These are phyloP conservation scores for Vaccinium macrocarpon DNA, from an alignment of 148 eudicot genomes.

Conservation along the genomic window DNA sequence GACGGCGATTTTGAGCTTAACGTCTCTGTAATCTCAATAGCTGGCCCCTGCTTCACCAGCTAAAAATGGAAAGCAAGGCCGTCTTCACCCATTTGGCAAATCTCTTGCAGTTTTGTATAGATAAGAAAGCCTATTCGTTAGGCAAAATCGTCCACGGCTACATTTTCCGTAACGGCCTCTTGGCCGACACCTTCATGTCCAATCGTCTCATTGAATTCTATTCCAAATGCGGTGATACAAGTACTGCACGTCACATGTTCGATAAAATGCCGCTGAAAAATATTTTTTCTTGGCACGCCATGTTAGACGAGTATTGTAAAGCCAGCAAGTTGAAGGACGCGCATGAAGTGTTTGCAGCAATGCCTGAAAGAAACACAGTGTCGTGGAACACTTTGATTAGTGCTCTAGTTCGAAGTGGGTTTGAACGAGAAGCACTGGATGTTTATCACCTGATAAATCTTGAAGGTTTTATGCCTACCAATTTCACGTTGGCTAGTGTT, in stretches of 20 bases:
- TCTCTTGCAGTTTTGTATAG: conserved; percentile 56
- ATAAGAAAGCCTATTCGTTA: conserved; percentile 38
- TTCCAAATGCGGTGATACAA: conserved; percentile 44
- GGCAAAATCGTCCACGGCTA: conserved; percentile 67
- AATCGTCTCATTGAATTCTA: conserved; percentile 70
- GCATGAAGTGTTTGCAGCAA: conserved; percentile 44
- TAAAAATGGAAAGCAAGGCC: conserved; percentile 25
- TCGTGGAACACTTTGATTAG: conserved; percentile 79
- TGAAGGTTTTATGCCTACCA: conserved; percentile 62
- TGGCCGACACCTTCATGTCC: conserved; percentile 43
- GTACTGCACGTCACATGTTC: conserved; percentile 50
- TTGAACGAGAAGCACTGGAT: conserved; percentile 44
- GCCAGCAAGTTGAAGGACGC: conserved; percentile 36
- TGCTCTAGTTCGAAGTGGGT: conserved; percentile 39
- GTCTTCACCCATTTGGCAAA: conserved; percentile 31
- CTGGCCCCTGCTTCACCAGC: neutral
- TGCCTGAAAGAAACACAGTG: conserved; percentile 62
- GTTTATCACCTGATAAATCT: conserved; percentile 41
- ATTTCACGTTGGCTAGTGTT: conserved; percentile 71
- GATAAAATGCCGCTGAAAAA: conserved; percentile 51
- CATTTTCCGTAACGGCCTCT: conserved; percentile 42
- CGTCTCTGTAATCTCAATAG: neutral
- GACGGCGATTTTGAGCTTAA: neutral
- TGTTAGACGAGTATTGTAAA: conserved; percentile 51
- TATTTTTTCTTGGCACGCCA: conserved; percentile 60